Evolutionary conservation across 176 grass and related monocot genomes (phyloP).

Genomic region (Zoysia pacifica): DNA sequence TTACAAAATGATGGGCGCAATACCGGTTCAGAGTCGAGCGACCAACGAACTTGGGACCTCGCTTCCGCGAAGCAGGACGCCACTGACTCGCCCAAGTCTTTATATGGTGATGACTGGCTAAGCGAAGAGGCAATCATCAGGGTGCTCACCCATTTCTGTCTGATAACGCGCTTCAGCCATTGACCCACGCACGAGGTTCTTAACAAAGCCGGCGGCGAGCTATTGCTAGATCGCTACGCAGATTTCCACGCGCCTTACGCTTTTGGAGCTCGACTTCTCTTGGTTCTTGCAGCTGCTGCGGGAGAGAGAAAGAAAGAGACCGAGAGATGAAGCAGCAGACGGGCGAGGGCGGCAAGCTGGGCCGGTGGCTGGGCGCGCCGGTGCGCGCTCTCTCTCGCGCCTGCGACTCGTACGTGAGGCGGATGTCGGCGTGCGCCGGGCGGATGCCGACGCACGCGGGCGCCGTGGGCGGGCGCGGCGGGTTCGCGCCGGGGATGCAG

Average conservation of each 20-base stretch:
- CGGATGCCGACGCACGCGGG: slow-evolving; percentile 41
- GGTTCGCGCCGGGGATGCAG: too few species aligned
- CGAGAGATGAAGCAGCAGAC: background rate
- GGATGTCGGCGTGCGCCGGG: slow-evolving; percentile 54
- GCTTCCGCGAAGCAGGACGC: slow-evolving; percentile 26
- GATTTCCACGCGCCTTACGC: too few species aligned
- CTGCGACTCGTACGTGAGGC: slow-evolving; percentile 63
- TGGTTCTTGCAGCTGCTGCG: background rate
- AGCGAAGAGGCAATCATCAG: slow-evolving; percentile 14
- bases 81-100: background rate
- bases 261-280: too few species aligned
- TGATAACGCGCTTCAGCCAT: background rate
- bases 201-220: background rate
- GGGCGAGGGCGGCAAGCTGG: slow-evolving; percentile 40
- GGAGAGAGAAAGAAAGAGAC: background rate
- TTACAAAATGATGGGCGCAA: slow-evolving; percentile 25
- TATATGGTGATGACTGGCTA: slow-evolving; percentile 8
- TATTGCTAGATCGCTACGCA: too few species aligned
- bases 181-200: slow-evolving; percentile 8
- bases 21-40: slow-evolving; percentile 16
- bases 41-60: background rate
- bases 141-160: background rate
- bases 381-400: slow-evolving; percentile 51
- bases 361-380: slow-evolving; percentile 50
- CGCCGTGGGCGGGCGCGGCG: slow-evolving; percentile 31